Base-by-base conservation (phyloP, 192 early-diverging fungal genomes). In the Coemansia sp. region DNA sequence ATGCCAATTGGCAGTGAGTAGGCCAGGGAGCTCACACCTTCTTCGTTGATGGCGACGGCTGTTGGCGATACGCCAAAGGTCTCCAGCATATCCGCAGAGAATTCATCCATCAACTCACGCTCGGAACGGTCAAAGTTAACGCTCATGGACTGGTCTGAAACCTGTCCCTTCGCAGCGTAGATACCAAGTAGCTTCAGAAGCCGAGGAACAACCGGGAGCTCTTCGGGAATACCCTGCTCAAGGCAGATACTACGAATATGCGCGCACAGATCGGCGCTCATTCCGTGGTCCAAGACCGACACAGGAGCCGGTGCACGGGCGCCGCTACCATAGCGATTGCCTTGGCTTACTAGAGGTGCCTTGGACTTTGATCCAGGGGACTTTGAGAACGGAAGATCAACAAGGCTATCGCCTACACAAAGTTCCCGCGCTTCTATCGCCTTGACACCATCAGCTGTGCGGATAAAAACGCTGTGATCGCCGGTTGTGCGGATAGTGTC, bases 401-500 rank as follows among this genome's bases (percentile, higher is more conserved):
- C 78, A 40, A 81, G 58, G 31, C 52, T 59, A 27, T 81, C 78
- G 28, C 78, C 78, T 2, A 75, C 72, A 6, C 60, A 53, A 20
- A 81, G 59, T 23, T 81, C 62, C 27, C 73, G 65, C 19, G 73
- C 66, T 58, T 75, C 68, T 28, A 75, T 48, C 0, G 73, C 78
- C 15, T 59, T 30, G 37, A 81, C 48, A 15, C 60, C 64, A 23
- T 50, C 44, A 10, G 44, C 59, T 17, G 65, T 45, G 20, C 73
- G 68, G 22, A 81, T 68, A 59, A 81, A 81, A 28, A 81, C 78
- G 64, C 78, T 81, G 44, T 81, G 78, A 34, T 81, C 78, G 55
- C 78, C 78, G 1, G 78, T 81, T 36, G 73, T 81, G 25, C 78
- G 68, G 15, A 81, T 65, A 9, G 56, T 72, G 40, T 75, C 68